Base-by-base conservation (phyloP, 129 eudicot genomes). In the Flaveria linearis region DNA sequence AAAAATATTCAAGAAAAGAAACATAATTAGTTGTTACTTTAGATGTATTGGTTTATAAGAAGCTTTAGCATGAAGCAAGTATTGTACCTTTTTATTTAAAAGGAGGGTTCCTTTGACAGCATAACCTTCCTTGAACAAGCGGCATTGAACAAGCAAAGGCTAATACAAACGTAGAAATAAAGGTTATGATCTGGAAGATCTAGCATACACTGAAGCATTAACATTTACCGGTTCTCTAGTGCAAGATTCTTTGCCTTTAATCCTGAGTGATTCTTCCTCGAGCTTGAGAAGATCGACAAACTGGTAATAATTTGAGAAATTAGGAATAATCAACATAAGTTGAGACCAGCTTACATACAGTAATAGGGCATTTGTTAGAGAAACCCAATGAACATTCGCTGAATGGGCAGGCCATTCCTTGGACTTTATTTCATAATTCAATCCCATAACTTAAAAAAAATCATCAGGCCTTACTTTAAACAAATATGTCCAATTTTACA, bases 41-140 rank as follows among this genome's bases (percentile, higher is more conserved):
- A 33, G 22, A 12, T 63, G 15, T 16, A 30, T 14, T 7, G 10
- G 7, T 11, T 20, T 42, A 18, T 15, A 58, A 60, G 43, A 62
- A 25, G 52, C 36, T 63, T 15, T 42, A 76, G 64, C 20, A 28
- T 33, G 71, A 22, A 23, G 22, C 68, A 69, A 28, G 43, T 4
- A 30, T 15, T 41, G 22, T 65, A 93, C 98, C 97, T 87, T 87
- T 84, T 43, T 87, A 75, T 93, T 93, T 5, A 93, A 80, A 41
- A 93, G 91, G 52, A 93, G 89, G 28, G 98, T 93, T 74, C 98
- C 98, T 73, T 93, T 93, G 42, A 88, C 88, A 71, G 98, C 98
- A 63, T 15, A 43, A 14, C 98, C 97, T 9, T 90, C 80, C 67
- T 88, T 26, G 72, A 88, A 93, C 70, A 93, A 41, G 42, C 97